Conservation (phyloP, 345 rosid species). For the Alliaria petiolata region DNA sequence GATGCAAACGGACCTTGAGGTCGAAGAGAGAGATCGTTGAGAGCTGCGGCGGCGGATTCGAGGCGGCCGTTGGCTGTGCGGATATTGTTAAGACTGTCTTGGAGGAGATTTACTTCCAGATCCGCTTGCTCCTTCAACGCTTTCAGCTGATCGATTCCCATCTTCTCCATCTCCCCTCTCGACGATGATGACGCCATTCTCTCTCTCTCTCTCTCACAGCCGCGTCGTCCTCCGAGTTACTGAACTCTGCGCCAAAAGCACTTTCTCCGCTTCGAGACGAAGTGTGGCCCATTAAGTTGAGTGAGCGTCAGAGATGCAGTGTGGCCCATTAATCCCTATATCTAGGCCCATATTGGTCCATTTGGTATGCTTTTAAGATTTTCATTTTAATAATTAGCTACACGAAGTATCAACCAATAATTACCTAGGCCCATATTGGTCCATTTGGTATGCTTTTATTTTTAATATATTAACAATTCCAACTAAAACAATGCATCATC, state of each 20-base stretch:
- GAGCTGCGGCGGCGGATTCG: slow-evolving; percentile 69
- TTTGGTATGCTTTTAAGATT: neutral
- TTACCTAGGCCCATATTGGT: no score
- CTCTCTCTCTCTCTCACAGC: slow-evolving; percentile 1
- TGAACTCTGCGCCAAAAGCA: neutral
- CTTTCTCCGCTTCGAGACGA: neutral
- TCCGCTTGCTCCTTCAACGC: slow-evolving; percentile 82
- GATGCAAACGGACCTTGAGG: slow-evolving; percentile 45
- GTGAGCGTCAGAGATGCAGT: neutral
- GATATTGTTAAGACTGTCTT: slow-evolving; percentile 95
- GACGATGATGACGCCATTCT: slow-evolving; percentile 43
- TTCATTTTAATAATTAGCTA: no score
- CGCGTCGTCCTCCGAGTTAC: neutral
- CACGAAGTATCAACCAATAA: no score
- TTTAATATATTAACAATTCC: no score
- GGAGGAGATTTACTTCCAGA: slow-evolving; percentile 85
- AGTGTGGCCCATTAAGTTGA: neutral
- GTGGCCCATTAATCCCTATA: neutral
- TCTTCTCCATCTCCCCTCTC: slow-evolving; percentile 61
- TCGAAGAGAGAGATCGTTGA: slow-evolving; percentile 76
- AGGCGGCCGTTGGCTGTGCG: slow-evolving; percentile 89
- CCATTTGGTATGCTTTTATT: no score
- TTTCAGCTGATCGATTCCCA: slow-evolving; percentile 87
- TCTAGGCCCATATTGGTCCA: neutral
- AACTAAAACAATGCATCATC: no score